phyloP scores from a whole-genome alignment of 768 basidiomycete genomes.

The Pulveroboletus sp. region DNA sequence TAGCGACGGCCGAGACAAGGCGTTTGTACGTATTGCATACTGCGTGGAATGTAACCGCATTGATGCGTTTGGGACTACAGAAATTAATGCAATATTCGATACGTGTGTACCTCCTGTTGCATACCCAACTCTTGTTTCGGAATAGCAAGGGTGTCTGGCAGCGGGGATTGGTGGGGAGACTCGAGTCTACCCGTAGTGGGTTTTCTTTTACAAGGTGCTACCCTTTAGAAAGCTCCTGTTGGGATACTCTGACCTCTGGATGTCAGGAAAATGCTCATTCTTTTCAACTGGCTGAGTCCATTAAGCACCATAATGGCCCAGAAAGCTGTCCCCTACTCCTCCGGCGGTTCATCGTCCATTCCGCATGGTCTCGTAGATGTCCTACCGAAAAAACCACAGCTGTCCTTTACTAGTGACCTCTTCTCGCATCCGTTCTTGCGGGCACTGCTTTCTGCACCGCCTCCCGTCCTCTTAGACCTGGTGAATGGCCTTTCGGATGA shows the following conservation, averaged over 20 bases:
- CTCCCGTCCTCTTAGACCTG: slow-evolving; percentile 77
- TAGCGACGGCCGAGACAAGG: slow-evolving; percentile 79
- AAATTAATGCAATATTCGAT: slow-evolving; percentile 88
- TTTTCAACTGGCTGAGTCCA: slow-evolving; percentile 84
- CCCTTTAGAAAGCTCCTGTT: slow-evolving; percentile 5
- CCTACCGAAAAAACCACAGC: slow-evolving; percentile 1
- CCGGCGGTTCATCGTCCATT: slow-evolving; percentile 25
- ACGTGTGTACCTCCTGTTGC: slow-evolving; percentile 68
- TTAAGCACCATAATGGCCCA: slow-evolving; percentile 68
- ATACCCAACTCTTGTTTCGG: slow-evolving; percentile 51
- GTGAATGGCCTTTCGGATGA: slow-evolving; percentile 75
- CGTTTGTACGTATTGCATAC: slow-evolving; percentile 55
- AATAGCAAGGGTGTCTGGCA: slow-evolving; percentile 47
- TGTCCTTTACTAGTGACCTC: slow-evolving; percentile 18
- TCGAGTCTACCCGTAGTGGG: slow-evolving; percentile 51
- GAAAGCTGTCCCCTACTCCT: slow-evolving; percentile 60
- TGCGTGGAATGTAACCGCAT: not conserved
- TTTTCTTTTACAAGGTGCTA: slow-evolving; percentile 73
- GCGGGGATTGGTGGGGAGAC: slow-evolving; percentile 50
- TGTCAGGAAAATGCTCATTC: slow-evolving; percentile 67
- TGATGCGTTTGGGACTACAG: slow-evolving; percentile 35
- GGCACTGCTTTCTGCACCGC: slow-evolving; percentile 72
- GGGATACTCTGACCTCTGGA: slow-evolving; percentile 2
- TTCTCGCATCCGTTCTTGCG: slow-evolving; percentile 63
- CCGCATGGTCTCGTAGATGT: slow-evolving; percentile 22